Evolutionary conservation across 2,329 filamentous ascomycete species (phyloP), one percentile per base, ranked within the genome.

Genomic region (Calycina herbarum): DNA sequence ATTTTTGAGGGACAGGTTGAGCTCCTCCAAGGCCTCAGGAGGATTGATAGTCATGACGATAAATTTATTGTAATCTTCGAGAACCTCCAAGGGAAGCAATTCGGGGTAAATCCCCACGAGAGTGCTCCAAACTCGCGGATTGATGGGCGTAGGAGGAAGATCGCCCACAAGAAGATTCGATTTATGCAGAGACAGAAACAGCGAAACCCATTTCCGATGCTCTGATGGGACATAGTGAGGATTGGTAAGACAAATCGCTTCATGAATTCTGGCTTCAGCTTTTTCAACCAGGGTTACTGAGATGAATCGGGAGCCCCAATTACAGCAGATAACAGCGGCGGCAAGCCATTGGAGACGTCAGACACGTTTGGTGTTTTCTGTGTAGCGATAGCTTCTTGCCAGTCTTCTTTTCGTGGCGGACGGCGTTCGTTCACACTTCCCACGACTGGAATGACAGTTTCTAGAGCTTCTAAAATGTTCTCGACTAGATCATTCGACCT

Each of bases 11-110:
- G 62, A 57, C 17, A 62, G 60, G 59, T 68, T 68, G 56, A 68
- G 65, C 11, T 63, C 56, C 61, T 7, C 57, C 54, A 68, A 38
- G 40, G 45, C 31, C 31, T 54, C 27, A 56, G 67, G 40, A 7
- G 65, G 67, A 27, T 63, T 48, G 45, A 67, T 62, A 17, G 56
- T 68, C 57, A 65, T 65, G n/a, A 67, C 24, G 42, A 65, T 56
- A 51, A 63, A 48, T 45, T 58, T 58, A 57, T 66, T 65, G 65
- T 59, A 67, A 59, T 67, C 63, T 51, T 68, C 51, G 17, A 68
- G 42, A 35, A 68, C 38, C 5, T 3, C 15, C 17, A 45, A 31
- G 35, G 67, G 63, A n/a, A 67, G 54, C 6, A 67, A 63, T 10
- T 64, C 20, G 8, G 59, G 31, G 58, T 67, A 67, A 17, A 3